Evolutionary conservation across 345 rosid species (phyloP).

Genomic region (Aegle marmelos): DNA sequence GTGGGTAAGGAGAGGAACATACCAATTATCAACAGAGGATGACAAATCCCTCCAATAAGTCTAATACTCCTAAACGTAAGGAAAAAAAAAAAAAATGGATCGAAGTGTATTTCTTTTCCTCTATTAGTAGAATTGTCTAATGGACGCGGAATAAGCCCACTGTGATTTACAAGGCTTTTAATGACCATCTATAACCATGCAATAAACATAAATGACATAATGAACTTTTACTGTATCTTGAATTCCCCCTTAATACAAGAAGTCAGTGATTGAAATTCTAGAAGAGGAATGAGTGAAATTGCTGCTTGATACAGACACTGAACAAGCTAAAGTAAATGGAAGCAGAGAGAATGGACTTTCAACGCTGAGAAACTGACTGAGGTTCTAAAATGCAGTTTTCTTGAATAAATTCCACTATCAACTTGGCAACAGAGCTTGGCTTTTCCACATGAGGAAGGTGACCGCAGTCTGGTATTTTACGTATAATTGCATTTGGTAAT

Average conservation of each 20-base stretch:
- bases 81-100: not conserved
- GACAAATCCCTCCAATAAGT: not conserved
- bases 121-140: not conserved
- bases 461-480: slow-evolving; percentile 77
- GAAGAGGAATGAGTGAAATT: not conserved
- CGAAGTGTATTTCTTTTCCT: not conserved
- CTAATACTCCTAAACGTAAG: not conserved
- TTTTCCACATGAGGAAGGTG: slow-evolving; percentile 92
- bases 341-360: slow-evolving; percentile 12
- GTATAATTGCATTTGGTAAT: slow-evolving; percentile 54
- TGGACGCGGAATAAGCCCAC: not conserved
- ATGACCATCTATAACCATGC: not conserved
- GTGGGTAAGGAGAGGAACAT: no score
- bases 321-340: slow-evolving; percentile 12
- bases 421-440: slow-evolving; percentile 49
- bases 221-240: not conserved
- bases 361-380: slow-evolving; percentile 24
- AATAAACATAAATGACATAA: not conserved
- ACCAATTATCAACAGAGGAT: no score
- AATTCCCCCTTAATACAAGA: not conserved
- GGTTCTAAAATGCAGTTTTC: slow-evolving; percentile 39
- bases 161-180: not conserved
- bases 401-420: slow-evolving; percentile 55
- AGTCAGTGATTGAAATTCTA: not conserved
- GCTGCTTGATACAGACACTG: not conserved